Evolutionary conservation across 306 rosid species (phyloP).

Genomic region (Cicer arietinum): DNA sequence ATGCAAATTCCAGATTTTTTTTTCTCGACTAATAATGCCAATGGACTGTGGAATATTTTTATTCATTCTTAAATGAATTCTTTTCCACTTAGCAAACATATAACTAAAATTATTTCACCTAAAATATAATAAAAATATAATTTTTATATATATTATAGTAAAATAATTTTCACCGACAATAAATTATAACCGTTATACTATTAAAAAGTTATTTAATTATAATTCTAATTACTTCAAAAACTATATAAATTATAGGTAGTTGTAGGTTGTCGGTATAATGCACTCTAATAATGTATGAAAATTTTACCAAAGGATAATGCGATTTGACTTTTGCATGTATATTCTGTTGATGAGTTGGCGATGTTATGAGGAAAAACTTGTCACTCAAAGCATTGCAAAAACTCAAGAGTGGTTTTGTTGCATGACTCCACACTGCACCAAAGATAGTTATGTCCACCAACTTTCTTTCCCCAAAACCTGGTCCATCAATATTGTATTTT

Average conservation of each 20-base stretch:
- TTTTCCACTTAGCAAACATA: neutral
- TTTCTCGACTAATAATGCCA: too few relatives aligned
- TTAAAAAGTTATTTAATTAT: too few relatives aligned
- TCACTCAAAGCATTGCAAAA: slow-evolving; percentile 37
- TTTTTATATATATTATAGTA: too few relatives aligned
- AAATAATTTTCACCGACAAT: too few relatives aligned
- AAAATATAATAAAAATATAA: neutral
- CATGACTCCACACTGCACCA: slow-evolving; percentile 54
- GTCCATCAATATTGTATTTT: too few relatives aligned
- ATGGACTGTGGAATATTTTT: too few relatives aligned
- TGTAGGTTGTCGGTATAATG: too few relatives aligned
- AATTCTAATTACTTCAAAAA: too few relatives aligned
- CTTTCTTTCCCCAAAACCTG: slow-evolving; percentile 50
- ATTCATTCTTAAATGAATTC: too few relatives aligned
- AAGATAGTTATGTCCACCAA: slow-evolving; percentile 62
- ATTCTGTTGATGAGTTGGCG: slow-evolving; percentile 52
- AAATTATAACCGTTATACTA: too few relatives aligned
- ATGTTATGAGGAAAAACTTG: slow-evolving; percentile 34
- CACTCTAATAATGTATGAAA: too few relatives aligned
- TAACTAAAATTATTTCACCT: neutral
- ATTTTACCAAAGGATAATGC: neutral
- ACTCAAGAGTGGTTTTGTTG: slow-evolving; percentile 57
- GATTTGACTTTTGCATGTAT: slow-evolving; percentile 25
- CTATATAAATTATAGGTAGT: too few relatives aligned
- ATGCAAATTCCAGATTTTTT: neutral